Evolutionary conservation across 176 grass and related monocot genomes (phyloP).

Genomic region (Typha latifolia): DNA sequence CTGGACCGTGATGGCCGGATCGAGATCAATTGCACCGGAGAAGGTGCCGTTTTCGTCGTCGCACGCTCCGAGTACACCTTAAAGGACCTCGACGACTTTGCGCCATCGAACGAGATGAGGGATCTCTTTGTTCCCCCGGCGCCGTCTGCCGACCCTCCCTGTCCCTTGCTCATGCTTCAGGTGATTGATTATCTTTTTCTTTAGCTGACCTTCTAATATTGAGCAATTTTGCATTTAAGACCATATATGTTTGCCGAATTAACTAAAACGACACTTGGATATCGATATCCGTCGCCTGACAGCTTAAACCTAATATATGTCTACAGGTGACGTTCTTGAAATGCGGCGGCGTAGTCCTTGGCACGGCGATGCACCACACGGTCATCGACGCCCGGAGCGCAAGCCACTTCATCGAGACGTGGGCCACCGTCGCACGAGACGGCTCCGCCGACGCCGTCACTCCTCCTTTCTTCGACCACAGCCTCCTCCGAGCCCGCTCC

Average conservation of each 20-base stretch:
- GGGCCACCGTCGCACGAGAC: constrained; percentile 27
- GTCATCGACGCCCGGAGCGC: constrained; percentile 32
- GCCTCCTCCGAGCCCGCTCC: constrained; percentile 22
- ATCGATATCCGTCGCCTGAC: too few relatives aligned
- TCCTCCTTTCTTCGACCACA: constrained; percentile 37
- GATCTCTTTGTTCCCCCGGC: constrained; percentile 37
- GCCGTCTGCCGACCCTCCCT: constrained; percentile 3
- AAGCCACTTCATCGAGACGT: constrained; percentile 47
- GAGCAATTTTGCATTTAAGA: too few relatives aligned
- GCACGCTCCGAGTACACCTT: background rate
- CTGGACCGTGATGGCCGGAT: background rate
- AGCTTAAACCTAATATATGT: too few relatives aligned
- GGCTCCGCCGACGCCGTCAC: background rate
- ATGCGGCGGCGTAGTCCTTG: constrained; percentile 66
- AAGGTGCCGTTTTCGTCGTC: background rate
- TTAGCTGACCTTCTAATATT: too few relatives aligned
- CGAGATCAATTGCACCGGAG: constrained; percentile 6
- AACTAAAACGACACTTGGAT: too few relatives aligned
- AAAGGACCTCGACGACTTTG: constrained; percentile 2
- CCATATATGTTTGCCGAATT: too few relatives aligned
- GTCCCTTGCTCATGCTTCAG: constrained; percentile 34
- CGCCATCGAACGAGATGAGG: constrained; percentile 15
- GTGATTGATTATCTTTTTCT: background rate
- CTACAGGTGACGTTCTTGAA: constrained; percentile 32
- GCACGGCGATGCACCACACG: constrained; percentile 40